These are phyloP conservation scores for Sporothrix brasiliensis DNA, from an alignment of 2,329 filamentous ascomycete genomes.

Conservation along the genomic window DNA sequence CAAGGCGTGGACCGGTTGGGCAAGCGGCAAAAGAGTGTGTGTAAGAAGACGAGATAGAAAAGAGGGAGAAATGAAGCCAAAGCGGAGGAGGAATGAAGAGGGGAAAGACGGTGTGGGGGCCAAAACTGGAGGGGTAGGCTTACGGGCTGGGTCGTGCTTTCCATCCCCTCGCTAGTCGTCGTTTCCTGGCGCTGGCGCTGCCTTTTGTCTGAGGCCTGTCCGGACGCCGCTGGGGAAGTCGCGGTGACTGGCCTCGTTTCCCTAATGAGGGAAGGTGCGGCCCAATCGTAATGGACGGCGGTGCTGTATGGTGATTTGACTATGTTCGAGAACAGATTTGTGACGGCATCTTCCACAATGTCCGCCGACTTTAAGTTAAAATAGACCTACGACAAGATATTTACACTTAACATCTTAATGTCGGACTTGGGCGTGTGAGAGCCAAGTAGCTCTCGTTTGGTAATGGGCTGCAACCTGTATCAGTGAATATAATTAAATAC, in stretches of 20 bases:
- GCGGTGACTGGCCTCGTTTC: slow-evolving; percentile 17
- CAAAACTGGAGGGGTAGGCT: not conserved
- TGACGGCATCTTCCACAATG: not conserved
- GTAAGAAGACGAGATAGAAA: slow-evolving; percentile 7
- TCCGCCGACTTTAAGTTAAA: not conserved
- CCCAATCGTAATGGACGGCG: not conserved
- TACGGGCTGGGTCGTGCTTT: slow-evolving; percentile 7
- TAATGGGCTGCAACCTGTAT: not conserved
- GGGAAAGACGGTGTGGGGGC: slow-evolving; percentile 35
- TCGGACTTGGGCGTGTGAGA: not conserved
- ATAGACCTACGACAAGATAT: not conserved
- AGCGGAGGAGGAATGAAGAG: not conserved
- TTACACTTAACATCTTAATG: not conserved
- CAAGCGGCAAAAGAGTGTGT: slow-evolving; percentile 13
- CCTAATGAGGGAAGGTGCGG: slow-evolving; percentile 19
- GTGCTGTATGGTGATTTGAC: not conserved
- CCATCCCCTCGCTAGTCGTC: not conserved
- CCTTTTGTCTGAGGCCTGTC: not conserved
- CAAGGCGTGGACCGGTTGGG: slow-evolving; percentile 3
- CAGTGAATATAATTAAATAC: not conserved
- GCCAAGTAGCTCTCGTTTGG: not conserved
- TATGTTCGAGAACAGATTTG: not conserved
- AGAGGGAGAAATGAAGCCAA: slow-evolving; percentile 10
- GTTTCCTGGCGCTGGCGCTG: not conserved
- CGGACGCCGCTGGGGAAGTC: slow-evolving; percentile 18